A percentile compares a stretch with the other conserved stretches of the same genome.
Conservation (phyloP, 2,329 filamentous ascomycete genomes). For the Cryphonectria japonica region DNA sequence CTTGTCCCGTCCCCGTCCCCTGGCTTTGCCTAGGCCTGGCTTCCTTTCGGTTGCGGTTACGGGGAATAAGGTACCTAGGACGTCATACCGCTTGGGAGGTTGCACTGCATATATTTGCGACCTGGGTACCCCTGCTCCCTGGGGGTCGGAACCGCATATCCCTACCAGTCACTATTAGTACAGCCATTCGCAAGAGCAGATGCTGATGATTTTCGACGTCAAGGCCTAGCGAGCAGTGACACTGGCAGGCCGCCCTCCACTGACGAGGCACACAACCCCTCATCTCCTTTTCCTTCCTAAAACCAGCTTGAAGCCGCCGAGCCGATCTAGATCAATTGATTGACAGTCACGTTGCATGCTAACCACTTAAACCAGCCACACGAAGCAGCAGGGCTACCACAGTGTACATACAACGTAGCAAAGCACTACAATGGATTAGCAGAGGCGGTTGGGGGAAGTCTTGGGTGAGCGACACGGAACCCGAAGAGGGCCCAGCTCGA, state of each 20-base stretch:
- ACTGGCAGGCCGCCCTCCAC: conserved; percentile 1
- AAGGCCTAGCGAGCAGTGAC: neutral
- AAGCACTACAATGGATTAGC: neutral
- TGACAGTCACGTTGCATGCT: neutral
- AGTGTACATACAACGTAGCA: neutral
- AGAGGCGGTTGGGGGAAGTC: neutral
- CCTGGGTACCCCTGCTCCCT: conserved; percentile 3
- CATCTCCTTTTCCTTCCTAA: no score
- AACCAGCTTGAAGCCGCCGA: neutral
- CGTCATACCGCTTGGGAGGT: conserved; percentile 15
- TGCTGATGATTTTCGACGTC: neutral
- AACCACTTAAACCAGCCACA: neutral
- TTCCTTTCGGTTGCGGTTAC: neutral
- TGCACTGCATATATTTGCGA: conserved; percentile 3
- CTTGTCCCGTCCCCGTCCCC: neutral
- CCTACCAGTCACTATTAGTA: neutral
- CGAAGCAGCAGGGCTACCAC: neutral
- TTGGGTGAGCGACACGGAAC: neutral
- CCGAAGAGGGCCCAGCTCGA: neutral
- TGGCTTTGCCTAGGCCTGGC: neutral
- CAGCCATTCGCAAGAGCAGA: neutral
- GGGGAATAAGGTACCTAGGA: neutral
- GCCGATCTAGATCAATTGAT: neutral
- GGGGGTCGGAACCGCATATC: neutral
- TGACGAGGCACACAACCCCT: neutral